Percentiles rank a stretch among this genome's conserved stretches.
These are phyloP conservation scores for Hypoxylon sp. DNA, from an alignment of 2,329 filamentous ascomycete genomes.

Conservation along the genomic window DNA sequence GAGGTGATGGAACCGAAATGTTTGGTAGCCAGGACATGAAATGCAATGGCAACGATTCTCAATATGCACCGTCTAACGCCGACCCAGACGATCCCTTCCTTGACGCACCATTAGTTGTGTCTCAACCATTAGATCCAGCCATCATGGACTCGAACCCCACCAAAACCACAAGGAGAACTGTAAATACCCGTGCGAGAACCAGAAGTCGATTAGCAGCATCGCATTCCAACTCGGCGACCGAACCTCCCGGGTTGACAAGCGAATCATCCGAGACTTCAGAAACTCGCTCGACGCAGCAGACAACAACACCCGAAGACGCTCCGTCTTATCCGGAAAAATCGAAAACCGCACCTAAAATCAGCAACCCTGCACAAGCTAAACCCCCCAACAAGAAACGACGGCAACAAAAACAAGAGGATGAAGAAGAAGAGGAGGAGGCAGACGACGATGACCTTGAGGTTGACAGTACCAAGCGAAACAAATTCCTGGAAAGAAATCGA, in stretches of 20 bases:
- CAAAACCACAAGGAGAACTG: constrained; percentile 15
- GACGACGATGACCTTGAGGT: constrained; percentile 46
- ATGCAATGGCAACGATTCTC: constrained; percentile 25
- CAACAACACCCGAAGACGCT: constrained; percentile 37
- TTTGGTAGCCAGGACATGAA: constrained; percentile 30
- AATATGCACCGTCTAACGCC: constrained; percentile 14
- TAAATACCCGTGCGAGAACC: constrained; percentile 14
- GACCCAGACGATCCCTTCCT: constrained; percentile 27
- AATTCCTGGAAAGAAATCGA: constrained; percentile 74
- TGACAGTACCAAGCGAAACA: constrained; percentile 60
- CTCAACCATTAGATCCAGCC: neutral
- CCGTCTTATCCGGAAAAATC: neutral
- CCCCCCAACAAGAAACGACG: constrained; percentile 41
- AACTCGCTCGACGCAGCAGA: constrained; percentile 37
- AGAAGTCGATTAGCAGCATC: constrained; percentile 23
- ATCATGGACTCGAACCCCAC: constrained; percentile 10
- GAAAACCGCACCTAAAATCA: neutral
- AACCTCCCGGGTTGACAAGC: constrained; percentile 40
- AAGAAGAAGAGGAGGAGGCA: no score
- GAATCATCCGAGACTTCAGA: constrained; percentile 42
- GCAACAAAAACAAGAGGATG: constrained; percentile 40
- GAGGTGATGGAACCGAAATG: constrained; percentile 33
- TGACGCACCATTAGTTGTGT: constrained; percentile 20
- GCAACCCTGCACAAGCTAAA: neutral
- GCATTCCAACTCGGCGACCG: constrained; percentile 21